Evolutionary conservation across 1,284 basidiomycete species (phyloP).

Genomic region (Austroboletus rostrupii): DNA sequence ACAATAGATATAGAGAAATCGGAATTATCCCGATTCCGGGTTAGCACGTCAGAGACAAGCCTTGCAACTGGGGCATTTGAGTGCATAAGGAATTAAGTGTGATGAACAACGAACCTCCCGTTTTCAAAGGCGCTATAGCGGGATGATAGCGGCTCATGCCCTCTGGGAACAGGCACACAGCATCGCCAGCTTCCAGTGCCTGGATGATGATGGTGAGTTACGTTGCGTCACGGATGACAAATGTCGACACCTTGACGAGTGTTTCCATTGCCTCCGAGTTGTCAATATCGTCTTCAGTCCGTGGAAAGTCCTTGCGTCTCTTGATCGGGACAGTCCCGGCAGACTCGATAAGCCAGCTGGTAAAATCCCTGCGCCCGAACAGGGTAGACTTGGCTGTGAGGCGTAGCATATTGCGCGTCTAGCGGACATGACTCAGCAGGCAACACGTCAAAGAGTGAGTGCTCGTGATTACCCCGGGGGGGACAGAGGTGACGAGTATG

Average conservation of each 20-base stretch:
- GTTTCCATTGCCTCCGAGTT: conserved; percentile 66
- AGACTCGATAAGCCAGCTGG: conserved; percentile 84
- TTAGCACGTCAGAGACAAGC: conserved; percentile 72
- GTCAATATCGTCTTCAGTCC: conserved; percentile 46
- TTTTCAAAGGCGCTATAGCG: conserved; percentile 77
- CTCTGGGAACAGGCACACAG: conserved; percentile 79
- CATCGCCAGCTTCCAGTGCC: conserved; percentile 75
- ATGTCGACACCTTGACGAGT: conserved; percentile 53
- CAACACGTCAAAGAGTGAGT: neutral
- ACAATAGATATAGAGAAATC: conserved; percentile 70
- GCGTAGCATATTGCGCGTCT: conserved; percentile 71
- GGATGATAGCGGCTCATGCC: conserved; percentile 82
- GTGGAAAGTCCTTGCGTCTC: conserved; percentile 61
- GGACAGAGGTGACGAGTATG: conserved; percentile 66
- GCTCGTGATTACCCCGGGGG: conserved; percentile 48
- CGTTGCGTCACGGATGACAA: neutral
- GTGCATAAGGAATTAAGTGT: neutral
- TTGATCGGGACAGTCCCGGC: conserved; percentile 81
- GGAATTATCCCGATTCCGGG: conserved; percentile 62
- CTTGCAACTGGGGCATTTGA: conserved; percentile 56
- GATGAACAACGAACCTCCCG: conserved; percentile 55
- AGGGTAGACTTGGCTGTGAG: conserved; percentile 83
- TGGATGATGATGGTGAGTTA: conserved; percentile 26
- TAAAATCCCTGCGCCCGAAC: conserved; percentile 78
- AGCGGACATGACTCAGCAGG: conserved; percentile 7